Conservation (phyloP, 2,329 filamentous ascomycete genomes). For the Beauveria sp. region DNA sequence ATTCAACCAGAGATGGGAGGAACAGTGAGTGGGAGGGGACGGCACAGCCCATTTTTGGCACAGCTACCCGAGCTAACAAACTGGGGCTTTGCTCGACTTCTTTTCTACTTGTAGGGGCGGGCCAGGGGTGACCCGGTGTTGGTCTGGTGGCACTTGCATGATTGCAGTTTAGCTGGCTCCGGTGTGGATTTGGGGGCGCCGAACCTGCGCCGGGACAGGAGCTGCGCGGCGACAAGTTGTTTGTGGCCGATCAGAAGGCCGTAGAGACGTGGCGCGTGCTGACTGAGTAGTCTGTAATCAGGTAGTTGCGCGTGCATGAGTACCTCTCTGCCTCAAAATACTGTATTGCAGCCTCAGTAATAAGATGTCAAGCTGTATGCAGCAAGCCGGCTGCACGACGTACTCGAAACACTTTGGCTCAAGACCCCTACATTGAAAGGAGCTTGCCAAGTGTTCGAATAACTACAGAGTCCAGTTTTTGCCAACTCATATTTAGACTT, state of each 20-base stretch:
- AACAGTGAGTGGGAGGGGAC: not conserved
- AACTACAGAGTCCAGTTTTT: not conserved
- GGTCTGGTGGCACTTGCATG: slow-evolving; percentile 4
- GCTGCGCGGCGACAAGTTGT: not conserved
- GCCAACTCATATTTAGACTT: not conserved
- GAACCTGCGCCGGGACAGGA: slow-evolving; percentile 1
- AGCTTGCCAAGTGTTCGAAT: too few relatives aligned
- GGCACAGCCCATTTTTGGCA: slow-evolving; percentile 3
- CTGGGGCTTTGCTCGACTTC: not conserved
- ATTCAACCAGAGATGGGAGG: too few relatives aligned
- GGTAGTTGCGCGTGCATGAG: too few relatives aligned
- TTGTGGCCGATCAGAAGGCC: not conserved
- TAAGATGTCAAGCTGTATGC: too few relatives aligned
- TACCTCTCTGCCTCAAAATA: too few relatives aligned
- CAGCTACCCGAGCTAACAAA: slow-evolving; percentile 9
- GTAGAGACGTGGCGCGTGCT: too few relatives aligned
- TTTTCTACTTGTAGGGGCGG: not conserved
- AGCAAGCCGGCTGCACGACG: not conserved
- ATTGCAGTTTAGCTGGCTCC: not conserved
- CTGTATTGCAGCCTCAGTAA: too few relatives aligned
- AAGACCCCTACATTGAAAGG: not conserved
- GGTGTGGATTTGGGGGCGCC: slow-evolving; percentile 7
- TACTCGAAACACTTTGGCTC: not conserved
- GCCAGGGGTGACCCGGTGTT: slow-evolving; percentile 10
- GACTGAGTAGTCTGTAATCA: too few relatives aligned